A percentile compares a stretch with the other conserved stretches of the same genome.
These are phyloP conservation scores for Mucor indicus DNA, from an alignment of 371 early-diverging fungal species.

Conservation along the genomic window DNA sequence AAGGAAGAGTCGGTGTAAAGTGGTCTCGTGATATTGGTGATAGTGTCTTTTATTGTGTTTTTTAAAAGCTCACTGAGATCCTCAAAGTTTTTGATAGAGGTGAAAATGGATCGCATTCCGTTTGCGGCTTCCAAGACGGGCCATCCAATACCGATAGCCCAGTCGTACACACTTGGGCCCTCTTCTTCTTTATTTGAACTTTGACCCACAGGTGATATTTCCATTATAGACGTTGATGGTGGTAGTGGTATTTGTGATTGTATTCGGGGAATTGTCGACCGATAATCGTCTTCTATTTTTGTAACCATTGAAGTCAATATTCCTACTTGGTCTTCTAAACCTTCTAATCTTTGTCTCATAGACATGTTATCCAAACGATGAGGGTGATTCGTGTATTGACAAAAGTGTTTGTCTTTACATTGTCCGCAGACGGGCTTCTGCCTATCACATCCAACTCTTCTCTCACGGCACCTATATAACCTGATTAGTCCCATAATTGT, in stretches of 20 bases:
- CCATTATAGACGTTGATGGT: too few species aligned
- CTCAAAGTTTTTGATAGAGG: constrained; percentile 24
- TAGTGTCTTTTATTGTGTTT: constrained; percentile 14
- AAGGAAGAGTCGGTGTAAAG: too few species aligned
- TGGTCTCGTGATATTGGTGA: constrained; percentile 5
- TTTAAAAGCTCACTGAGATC: constrained; percentile 21
- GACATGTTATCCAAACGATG: constrained; percentile 22
- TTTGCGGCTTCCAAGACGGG: constrained; percentile 13
- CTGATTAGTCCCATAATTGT: too few species aligned
- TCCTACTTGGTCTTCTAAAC: constrained; percentile 17
- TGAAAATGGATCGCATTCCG: constrained; percentile 22
- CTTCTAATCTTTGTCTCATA: constrained; percentile 24
- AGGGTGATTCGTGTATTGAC: constrained; percentile 26
- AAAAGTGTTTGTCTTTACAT: constrained; percentile 24
- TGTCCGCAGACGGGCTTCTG: constrained; percentile 29
- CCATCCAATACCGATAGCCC: constrained; percentile 27
- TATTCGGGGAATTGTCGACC: constrained; percentile 14
- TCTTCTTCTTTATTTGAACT: too few species aligned
- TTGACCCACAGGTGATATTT: too few species aligned
- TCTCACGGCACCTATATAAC: constrained; percentile 29
- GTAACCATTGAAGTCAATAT: constrained; percentile 9
- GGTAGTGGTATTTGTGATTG: constrained; percentile 7
- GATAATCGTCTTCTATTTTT: constrained; percentile 13
- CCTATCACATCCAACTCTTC: constrained; percentile 33
- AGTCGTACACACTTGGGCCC: constrained; percentile 15